phyloP scores from a whole-genome alignment of 1,139 yeast species.

The Candida tunisiensis region DNA sequence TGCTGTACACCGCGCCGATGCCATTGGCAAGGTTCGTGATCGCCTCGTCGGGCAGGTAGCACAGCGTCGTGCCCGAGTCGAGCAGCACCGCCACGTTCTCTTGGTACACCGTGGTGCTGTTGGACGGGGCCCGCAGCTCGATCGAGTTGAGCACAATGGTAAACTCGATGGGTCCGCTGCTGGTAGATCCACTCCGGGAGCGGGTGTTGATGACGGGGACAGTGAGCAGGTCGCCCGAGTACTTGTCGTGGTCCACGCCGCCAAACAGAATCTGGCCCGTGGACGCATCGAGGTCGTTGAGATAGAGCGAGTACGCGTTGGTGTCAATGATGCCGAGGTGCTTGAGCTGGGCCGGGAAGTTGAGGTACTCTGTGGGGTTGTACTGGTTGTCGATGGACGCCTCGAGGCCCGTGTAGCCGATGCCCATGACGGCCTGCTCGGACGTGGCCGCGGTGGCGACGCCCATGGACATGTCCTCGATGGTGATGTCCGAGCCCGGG shows the following conservation, averaged over 20 bases:
- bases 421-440: conserved; percentile 32
- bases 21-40: conserved; percentile 16
- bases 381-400: conserved; percentile 4
- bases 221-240: conserved; percentile 25
- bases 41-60: conserved; percentile 29
- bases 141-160: conserved; percentile 5
- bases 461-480: conserved; percentile 27
- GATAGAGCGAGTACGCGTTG: conserved; percentile 36
- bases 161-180: conserved; percentile 4
- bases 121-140: conserved; percentile 2
- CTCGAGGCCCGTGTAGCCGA: conserved; percentile 22
- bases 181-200: not conserved
- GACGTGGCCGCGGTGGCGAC: conserved; percentile 27
- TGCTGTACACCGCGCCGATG: conserved; percentile 5
- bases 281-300: conserved; percentile 23
- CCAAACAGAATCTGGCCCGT: conserved; percentile 42
- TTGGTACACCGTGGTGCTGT: conserved; percentile 5
- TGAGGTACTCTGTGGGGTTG: conserved; percentile 4
- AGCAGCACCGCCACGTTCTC: conserved; percentile 25
- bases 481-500: conserved; percentile 20
- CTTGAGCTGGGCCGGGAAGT: conserved; percentile 8
- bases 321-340: conserved; percentile 28
- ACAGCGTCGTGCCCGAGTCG: conserved; percentile 51
- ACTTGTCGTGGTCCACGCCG: conserved; percentile 40
- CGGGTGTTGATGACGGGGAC: conserved; percentile 9